Evolutionary conservation across 176 grass and related monocot genomes (phyloP).

Genomic region (Oryza officinalis): DNA sequence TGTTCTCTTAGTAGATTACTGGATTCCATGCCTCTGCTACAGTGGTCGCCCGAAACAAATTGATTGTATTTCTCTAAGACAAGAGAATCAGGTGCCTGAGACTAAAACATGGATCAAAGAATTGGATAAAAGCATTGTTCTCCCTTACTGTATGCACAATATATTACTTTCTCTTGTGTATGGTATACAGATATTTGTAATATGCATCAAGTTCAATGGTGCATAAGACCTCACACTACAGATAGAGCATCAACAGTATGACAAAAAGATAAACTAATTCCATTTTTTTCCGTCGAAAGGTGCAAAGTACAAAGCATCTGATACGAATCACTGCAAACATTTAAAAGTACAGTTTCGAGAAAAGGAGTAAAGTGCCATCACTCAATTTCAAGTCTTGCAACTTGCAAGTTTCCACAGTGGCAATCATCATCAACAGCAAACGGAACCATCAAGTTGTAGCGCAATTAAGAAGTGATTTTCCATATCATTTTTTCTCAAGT

Average conservation of each 20-base stretch:
- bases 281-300: constrained; percentile 21
- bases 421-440: constrained; percentile 19
- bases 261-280: background rate
- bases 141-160: background rate
- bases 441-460: constrained; percentile 3
- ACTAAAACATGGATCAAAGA: background rate
- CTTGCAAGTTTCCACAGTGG: background rate
- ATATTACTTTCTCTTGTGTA: background rate
- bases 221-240: background rate
- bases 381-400: constrained; percentile 19
- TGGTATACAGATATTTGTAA: background rate
- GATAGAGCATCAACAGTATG: background rate
- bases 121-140: background rate
- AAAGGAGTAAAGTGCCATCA: background rate
- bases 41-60: background rate
- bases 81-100: background rate
- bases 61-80: background rate
- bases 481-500: constrained; percentile 27
- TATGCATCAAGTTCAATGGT: background rate
- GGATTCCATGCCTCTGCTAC: background rate
- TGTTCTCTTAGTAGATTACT: background rate
- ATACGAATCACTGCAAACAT: constrained; percentile 27
- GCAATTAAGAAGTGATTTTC: background rate
- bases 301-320: constrained; percentile 36
- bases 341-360: constrained; percentile 8